These are phyloP conservation scores for Castanospermum australe DNA, from an alignment of 306 rosid species.

Conservation along the genomic window DNA sequence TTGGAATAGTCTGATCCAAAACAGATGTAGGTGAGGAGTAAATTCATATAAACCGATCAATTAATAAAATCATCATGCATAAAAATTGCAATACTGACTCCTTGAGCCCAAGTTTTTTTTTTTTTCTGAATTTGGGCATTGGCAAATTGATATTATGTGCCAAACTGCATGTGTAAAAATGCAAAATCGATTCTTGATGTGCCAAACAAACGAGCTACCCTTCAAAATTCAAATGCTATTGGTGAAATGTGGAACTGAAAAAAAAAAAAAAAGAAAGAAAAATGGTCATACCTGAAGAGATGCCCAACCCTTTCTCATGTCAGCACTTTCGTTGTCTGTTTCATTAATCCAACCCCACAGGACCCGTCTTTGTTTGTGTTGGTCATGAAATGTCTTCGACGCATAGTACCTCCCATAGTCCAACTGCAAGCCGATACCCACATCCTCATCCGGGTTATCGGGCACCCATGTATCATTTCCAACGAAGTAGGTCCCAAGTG, in stretches of 20 bases:
- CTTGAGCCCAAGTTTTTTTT: neutral
- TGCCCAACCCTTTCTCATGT: conserved; percentile 78
- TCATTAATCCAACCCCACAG: conserved; percentile 84
- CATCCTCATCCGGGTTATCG: conserved; percentile 75
- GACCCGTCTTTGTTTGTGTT: conserved; percentile 54
- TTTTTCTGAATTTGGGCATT: neutral
- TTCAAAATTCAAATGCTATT: no score
- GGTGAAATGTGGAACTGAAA: neutral
- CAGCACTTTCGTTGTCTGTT: conserved; percentile 61
- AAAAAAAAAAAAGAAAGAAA: neutral
- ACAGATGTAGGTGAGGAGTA: neutral
- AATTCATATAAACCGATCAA: neutral
- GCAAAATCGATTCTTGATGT: neutral
- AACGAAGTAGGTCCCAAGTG: conserved; percentile 60
- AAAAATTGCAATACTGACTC: neutral
- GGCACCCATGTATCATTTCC: conserved; percentile 85
- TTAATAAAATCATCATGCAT: neutral
- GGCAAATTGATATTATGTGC: neutral
- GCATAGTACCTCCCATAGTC: conserved; percentile 91
- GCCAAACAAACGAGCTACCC: neutral
- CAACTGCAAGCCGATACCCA: conserved; percentile 70
- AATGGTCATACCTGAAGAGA: conserved; percentile 60
- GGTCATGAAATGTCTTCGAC: conserved; percentile 83
- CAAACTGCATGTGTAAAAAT: neutral
- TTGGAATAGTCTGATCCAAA: conserved; percentile 65